A percentile compares a stretch with the other conserved stretches of the same genome.
Conservation (phyloP, 257 asterid species). For the Plantago elongata region DNA sequence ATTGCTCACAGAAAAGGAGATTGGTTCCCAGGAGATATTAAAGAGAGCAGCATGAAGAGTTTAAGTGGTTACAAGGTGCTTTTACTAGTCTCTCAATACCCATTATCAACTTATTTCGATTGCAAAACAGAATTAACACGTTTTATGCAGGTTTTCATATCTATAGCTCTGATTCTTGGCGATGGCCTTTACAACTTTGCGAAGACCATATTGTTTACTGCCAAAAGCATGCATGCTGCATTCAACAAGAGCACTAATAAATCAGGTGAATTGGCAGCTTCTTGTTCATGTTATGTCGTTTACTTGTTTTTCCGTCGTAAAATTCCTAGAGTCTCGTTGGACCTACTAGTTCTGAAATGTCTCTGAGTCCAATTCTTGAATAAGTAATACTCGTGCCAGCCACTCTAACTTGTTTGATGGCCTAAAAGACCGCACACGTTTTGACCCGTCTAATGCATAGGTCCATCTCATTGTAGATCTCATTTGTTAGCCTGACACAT, state of each 20-base stretch:
- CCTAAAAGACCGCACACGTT: too few species aligned
- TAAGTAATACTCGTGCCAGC: too few species aligned
- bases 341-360: too few species aligned
- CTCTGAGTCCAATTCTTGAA: too few species aligned
- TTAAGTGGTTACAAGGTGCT: slow-evolving; percentile 59
- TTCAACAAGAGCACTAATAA: slow-evolving; percentile 33
- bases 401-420: too few species aligned
- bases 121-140: neutral
- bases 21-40: slow-evolving; percentile 47
- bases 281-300: too few species aligned
- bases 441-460: too few species aligned
- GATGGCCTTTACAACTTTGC: slow-evolving; percentile 80
- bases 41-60: slow-evolving; percentile 61
- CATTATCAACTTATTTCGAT: neutral
- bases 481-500: neutral
- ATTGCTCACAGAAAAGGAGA: slow-evolving; percentile 40
- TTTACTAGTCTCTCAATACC: neutral
- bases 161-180: slow-evolving; percentile 78
- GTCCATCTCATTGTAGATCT: neutral
- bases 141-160: slow-evolving; percentile 62
- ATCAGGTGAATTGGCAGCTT: slow-evolving; percentile 30
- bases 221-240: slow-evolving; percentile 40
- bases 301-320: neutral
- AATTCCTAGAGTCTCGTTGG: neutral
- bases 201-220: slow-evolving; percentile 54